Conservation (phyloP, 371 early-diverging fungal genomes). For the Mortierella sp. region DNA sequence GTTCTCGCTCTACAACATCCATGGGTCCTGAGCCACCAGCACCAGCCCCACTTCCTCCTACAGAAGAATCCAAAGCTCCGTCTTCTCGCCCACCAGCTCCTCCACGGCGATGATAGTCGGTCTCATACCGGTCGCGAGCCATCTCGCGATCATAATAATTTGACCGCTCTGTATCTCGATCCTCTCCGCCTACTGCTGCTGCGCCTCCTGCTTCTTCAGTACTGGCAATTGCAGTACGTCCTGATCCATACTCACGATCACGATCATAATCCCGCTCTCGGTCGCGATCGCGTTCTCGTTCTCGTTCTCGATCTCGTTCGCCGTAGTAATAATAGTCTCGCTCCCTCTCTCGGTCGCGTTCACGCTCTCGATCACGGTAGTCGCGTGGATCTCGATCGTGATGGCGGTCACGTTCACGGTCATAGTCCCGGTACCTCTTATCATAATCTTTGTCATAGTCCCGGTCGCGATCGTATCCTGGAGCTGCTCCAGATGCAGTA, state of each 20-base stretch:
- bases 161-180: no score
- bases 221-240: background rate
- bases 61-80: no score
- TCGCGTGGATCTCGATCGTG: background rate
- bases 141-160: no score
- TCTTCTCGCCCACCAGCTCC: no score
- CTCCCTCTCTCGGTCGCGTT: constrained; percentile 11
- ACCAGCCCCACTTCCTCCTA: no score
- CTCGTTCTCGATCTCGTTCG: constrained; percentile 25
- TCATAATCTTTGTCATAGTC: background rate
- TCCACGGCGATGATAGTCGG: no score
- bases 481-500: background rate
- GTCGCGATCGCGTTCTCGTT: constrained; percentile 27
- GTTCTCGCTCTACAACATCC: background rate
- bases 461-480: constrained; percentile 26
- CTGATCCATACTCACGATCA: constrained; percentile 13
- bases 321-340: constrained; percentile 7
- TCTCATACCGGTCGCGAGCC: no score
- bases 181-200: no score
- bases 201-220: background rate
- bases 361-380: constrained; percentile 8
- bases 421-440: background rate
- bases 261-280: constrained; percentile 24
- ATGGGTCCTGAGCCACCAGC: no score
- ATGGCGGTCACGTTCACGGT: background rate